phyloP scores from a whole-genome alignment of 768 basidiomycete genomes.

The Pleurotus tuoliensis region DNA sequence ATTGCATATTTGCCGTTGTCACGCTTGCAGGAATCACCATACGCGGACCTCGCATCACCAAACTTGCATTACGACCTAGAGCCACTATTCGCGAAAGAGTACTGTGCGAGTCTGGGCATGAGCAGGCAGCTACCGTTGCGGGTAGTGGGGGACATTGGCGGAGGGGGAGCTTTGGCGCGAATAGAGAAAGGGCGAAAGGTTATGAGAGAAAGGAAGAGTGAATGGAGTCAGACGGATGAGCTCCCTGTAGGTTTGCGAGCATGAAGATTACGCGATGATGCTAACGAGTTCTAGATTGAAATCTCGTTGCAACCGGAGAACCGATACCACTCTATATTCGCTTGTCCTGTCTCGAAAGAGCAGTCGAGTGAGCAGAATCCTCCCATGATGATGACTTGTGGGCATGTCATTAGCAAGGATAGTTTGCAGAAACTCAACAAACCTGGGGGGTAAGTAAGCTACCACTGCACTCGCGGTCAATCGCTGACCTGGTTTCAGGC shows the following conservation, averaged over 20 bases:
- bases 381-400: slow-evolving; percentile 97
- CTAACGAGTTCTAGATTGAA: slow-evolving; percentile 65
- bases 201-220: slow-evolving; percentile 89
- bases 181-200: slow-evolving; percentile 94
- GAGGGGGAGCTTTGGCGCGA: slow-evolving; percentile 83
- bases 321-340: slow-evolving; percentile 94
- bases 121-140: slow-evolving; percentile 84
- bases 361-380: slow-evolving; percentile 92
- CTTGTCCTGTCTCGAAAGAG: slow-evolving; percentile 97
- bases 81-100: slow-evolving; percentile 84
- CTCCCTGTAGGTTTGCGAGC: slow-evolving; percentile 61
- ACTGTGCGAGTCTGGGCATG: slow-evolving; percentile 83
- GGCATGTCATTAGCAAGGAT: slow-evolving; percentile 93
- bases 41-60: slow-evolving; percentile 69
- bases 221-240: slow-evolving; percentile 88
- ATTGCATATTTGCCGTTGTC: slow-evolving; percentile 66
- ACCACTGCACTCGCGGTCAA: neutral
- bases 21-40: slow-evolving; percentile 65
- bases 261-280: neutral
- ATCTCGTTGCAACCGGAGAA: slow-evolving; percentile 83
- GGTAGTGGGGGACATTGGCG: slow-evolving; percentile 91
- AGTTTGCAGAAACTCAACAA: slow-evolving; percentile 89
- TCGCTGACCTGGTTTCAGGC: slow-evolving; percentile 38
- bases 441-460: slow-evolving; percentile 53
- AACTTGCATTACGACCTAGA: slow-evolving; percentile 75